Evolutionary conservation across 2,329 filamentous ascomycete genomes (phyloP), one percentile per base, ranked within the genome.

Genomic region (Scopulariopsis brevicaulis): DNA sequence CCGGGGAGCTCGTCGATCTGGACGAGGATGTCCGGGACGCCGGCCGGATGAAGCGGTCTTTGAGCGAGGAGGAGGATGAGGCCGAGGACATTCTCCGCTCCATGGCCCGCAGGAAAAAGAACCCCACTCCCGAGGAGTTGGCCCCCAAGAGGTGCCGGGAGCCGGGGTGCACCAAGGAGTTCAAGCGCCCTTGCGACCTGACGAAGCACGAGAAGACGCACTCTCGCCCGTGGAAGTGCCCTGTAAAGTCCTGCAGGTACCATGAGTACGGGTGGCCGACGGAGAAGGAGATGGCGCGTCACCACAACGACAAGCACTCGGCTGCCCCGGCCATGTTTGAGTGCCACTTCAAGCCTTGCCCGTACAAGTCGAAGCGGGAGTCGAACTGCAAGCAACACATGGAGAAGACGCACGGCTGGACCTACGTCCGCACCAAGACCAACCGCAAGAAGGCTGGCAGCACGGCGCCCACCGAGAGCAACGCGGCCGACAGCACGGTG

Each of bases 141-240:
- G 85, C 89, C 54, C 87, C 83, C 59, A 86, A 93, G 73, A 84
- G 83, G 65, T 96, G 90, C 77, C 80, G 81, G 62, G 83, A 91
- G 68, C 77, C 77, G 5, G 82, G 83, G 48, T 97, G 93, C 74
- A 85, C 83, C 71, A 96, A 96, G 74, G 84, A 93, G 71, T 97
- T 97, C 77, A 95, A 94, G 74, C 86, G 94, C 61, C 90, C 90
- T n/a, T 97, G 94, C 72, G 94, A 99, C 70, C 77, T 97, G 60
- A 96, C 91, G 64, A 97, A 97, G 78, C 94, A 99, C 73, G 89
- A 96, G 75, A 99, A 97, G 79, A 97, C 93, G 0, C 94, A 99
- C 71, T 91, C 90, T 58, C 89, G 94, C 40, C 94, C 93, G 11
- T 96, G 89, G 88, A 99, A 99, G 77, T 99, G 94, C 72, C 81